These are phyloP conservation scores for Rhizopus delemar DNA, from an alignment of 371 early-diverging fungal genomes.

Conservation along the genomic window DNA sequence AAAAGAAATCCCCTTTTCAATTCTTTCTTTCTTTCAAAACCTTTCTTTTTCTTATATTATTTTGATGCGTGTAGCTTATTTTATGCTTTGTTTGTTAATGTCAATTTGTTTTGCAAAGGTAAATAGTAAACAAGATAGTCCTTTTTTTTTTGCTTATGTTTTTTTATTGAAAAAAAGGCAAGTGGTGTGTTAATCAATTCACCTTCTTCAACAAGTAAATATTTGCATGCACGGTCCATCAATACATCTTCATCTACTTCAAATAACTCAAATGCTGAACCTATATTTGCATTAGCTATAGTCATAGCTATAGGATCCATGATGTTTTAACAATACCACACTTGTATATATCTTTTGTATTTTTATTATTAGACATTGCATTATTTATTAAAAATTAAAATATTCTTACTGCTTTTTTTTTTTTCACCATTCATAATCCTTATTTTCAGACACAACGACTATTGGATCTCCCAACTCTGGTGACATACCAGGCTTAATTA, in stretches of 20 bases:
- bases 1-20: neutral
- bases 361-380: neutral
- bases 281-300: conserved; percentile 22
- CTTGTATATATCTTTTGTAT: too few species aligned
- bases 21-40: neutral
- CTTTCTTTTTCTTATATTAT: neutral
- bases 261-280: conserved; percentile 9
- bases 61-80: neutral
- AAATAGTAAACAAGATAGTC: neutral
- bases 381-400: neutral
- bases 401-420: neutral
- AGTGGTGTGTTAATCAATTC: neutral
- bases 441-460: conserved; percentile 20
- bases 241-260: conserved; percentile 10
- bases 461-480: conserved; percentile 26
- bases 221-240: conserved; percentile 3
- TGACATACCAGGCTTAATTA: conserved; percentile 28
- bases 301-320: conserved; percentile 21
- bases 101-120: neutral
- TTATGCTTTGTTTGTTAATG: neutral
- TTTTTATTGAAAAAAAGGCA: neutral
- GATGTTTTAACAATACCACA: conserved; percentile 10
- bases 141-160: too few species aligned
- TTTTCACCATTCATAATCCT: conserved; percentile 30
- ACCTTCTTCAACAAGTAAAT: neutral